Base-by-base conservation (phyloP, 192 early-diverging fungal species). In the Backusella liffmaniae region DNA sequence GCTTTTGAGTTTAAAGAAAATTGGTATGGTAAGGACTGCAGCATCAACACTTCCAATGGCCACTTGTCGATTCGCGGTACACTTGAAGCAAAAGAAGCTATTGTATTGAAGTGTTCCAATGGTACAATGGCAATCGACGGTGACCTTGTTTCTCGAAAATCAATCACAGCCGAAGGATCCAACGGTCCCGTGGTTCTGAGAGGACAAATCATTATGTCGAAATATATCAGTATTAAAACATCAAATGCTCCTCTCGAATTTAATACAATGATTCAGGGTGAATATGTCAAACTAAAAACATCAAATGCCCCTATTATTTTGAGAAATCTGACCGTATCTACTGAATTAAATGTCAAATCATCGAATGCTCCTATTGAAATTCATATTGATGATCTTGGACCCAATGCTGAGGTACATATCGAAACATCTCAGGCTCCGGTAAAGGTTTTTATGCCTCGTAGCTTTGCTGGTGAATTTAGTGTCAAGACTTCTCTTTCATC, bases 351-450 rank as follows among this genome's bases (percentile, higher is more conserved):
- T 30, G 41, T 71, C 21, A 71, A 49, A 4, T 44, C 70, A 12
- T 49, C 70, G 13, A 30, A 30, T 44, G 39, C 70, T 44, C 44
- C 44, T 44, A 9, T 71, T 4, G 70, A 71, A 21, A 7, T 71
- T 44, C 70, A 71, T 44, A 71, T 71, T 41, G 26, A 42, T 36
- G 70, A 71, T 71, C 41, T 71, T 39, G 42, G 29, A 30, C 15
- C 21, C 9, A 46, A 36, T 0, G 70, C 70, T 12, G 12, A 23
- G 6, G 29, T 71, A 1, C 1, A 18, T 29, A 49, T 71, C 9
- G 70, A 71, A 46, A 34, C 41, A 16, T 46, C 70, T 0, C 46
- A 30, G 41, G 23, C 42, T 30, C 39, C 70, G 4, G 26, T 49
- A 7, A 71, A 71, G 12, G 42, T 71, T 0, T 49, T 16, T 71